Evolutionary conservation across 75 land plant genomes (phyloP).

Genomic region (Selaginella tamariscina): DNA sequence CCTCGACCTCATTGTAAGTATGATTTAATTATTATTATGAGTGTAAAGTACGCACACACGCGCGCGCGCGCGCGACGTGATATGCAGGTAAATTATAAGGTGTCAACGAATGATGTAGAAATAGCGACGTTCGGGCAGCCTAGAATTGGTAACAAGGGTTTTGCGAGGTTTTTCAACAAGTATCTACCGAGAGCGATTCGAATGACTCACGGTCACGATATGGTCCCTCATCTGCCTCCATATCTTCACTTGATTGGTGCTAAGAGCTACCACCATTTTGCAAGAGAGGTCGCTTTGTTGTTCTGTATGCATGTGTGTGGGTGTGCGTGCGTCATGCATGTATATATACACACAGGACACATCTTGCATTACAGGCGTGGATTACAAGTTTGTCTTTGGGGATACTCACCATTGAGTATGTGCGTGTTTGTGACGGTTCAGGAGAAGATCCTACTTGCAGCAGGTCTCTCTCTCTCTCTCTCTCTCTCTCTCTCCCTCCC

Average conservation of each 20-base stretch:
- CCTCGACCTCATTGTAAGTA: slow-evolving; percentile 67
- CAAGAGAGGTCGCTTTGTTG: slow-evolving; percentile 61
- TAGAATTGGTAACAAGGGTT: slow-evolving; percentile 74
- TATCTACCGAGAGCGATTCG: slow-evolving; percentile 60
- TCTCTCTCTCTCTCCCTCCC: neutral
- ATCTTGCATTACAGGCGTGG: slow-evolving; percentile 95
- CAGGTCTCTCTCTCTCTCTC: slow-evolving; percentile 31
- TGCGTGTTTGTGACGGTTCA: slow-evolving; percentile 71
- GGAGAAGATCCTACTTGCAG: slow-evolving; percentile 91
- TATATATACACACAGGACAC: no score
- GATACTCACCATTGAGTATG: slow-evolving; percentile 39
- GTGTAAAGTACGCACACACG: no score
- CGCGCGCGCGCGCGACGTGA: no score
- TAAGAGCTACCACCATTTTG: slow-evolving; percentile 83
- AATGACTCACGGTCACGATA: slow-evolving; percentile 73
- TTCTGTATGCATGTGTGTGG: neutral
- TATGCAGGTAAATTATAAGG: slow-evolving; percentile 47
- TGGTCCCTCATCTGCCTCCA: slow-evolving; percentile 96
- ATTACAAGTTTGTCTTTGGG: slow-evolving; percentile 45
- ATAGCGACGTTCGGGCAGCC: slow-evolving; percentile 96
- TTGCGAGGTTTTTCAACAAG: slow-evolving; percentile 49
- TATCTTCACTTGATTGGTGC: slow-evolving; percentile 58
- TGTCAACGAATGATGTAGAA: slow-evolving; percentile 25
- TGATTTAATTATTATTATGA: neutral
- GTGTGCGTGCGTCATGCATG: neutral